phyloP scores from a whole-genome alignment of 2,329 filamentous ascomycete species.

The Colletotrichum lindemuthianum region DNA sequence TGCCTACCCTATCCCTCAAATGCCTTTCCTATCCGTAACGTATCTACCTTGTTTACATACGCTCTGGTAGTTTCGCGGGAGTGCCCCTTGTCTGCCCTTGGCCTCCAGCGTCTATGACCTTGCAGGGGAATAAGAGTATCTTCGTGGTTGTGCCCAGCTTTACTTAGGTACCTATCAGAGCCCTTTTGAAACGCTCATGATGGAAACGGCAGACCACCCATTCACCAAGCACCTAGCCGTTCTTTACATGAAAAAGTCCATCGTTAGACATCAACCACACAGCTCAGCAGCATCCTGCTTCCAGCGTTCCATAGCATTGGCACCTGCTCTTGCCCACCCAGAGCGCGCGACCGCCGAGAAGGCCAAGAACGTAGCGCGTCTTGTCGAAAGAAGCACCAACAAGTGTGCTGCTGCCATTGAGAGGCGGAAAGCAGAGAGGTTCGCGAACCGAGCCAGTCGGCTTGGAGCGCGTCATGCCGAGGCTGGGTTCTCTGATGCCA shows the following conservation, averaged over 20 bases:
- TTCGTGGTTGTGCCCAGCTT: too few relatives aligned
- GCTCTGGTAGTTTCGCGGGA: too few relatives aligned
- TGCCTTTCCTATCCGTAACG: too few relatives aligned
- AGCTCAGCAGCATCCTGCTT: not conserved
- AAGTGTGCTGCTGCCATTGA: conserved; percentile 56
- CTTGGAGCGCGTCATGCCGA: not conserved
- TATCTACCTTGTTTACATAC: too few relatives aligned
- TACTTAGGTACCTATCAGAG: too few relatives aligned
- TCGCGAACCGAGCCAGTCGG: not conserved
- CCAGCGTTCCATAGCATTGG: not conserved
- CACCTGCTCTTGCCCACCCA: conserved; percentile 51
- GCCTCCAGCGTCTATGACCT: too few relatives aligned
- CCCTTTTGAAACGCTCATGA: not conserved
- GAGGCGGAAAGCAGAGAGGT: conserved; percentile 56
- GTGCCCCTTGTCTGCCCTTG: too few relatives aligned
- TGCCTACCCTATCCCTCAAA: too few relatives aligned
- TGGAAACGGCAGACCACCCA: not conserved
- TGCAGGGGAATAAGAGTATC: too few relatives aligned
- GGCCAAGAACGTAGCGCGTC: conserved; percentile 59
- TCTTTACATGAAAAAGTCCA: not conserved
- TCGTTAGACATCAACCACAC: not conserved
- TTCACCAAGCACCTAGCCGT: not conserved
- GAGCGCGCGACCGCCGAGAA: conserved; percentile 60
- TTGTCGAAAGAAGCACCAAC: conserved; percentile 50
- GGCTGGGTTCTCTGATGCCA: conserved; percentile 38